Percentiles rank a stretch among this genome's conserved stretches.
Conservation (phyloP, 2,329 filamentous ascomycete genomes). For the Fusarium sp. region DNA sequence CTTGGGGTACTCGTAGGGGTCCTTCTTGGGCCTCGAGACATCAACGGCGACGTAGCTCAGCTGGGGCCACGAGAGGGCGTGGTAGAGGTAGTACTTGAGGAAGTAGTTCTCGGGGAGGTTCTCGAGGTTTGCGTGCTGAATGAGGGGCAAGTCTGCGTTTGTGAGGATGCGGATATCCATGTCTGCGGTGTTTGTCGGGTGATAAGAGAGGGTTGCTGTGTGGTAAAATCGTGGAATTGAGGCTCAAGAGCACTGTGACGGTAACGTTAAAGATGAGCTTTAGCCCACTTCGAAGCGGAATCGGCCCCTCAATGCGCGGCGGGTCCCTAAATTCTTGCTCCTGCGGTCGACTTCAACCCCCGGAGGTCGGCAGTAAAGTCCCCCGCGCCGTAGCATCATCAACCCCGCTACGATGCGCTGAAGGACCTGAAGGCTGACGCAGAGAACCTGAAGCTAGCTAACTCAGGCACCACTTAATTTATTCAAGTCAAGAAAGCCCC, state of each 20-base stretch:
- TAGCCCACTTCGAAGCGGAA: conserved; percentile 27
- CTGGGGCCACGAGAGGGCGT: conserved; percentile 97
- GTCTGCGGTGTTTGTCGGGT: conserved; percentile 45
- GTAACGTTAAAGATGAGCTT: conserved; percentile 29
- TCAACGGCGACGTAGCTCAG: conserved; percentile 97
- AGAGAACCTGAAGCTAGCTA: no score
- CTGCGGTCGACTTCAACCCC: conserved; percentile 11
- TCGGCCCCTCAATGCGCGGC: conserved; percentile 29
- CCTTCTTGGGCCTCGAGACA: conserved; percentile 80
- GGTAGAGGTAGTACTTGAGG: conserved; percentile 99
- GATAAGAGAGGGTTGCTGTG: not conserved
- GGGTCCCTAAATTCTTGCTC: conserved; percentile 16
- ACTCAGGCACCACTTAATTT: conserved; percentile 23
- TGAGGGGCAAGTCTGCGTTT: conserved; percentile 85
- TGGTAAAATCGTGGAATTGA: conserved; percentile 1
- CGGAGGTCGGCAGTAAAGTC: conserved; percentile 23
- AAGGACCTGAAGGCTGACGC: conserved; percentile 10
- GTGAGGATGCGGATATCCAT: conserved; percentile 95
- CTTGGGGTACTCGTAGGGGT: conserved; percentile 90
- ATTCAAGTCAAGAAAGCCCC: not conserved
- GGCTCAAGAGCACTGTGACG: conserved; percentile 18
- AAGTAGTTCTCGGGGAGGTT: conserved; percentile 99
- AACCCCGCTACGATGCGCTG: conserved; percentile 17
- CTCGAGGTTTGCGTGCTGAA: conserved; percentile 98
- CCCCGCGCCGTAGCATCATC: conserved; percentile 16